Conservation (phyloP, 2,329 filamentous ascomycete genomes). For the Xylaria sp. region DNA sequence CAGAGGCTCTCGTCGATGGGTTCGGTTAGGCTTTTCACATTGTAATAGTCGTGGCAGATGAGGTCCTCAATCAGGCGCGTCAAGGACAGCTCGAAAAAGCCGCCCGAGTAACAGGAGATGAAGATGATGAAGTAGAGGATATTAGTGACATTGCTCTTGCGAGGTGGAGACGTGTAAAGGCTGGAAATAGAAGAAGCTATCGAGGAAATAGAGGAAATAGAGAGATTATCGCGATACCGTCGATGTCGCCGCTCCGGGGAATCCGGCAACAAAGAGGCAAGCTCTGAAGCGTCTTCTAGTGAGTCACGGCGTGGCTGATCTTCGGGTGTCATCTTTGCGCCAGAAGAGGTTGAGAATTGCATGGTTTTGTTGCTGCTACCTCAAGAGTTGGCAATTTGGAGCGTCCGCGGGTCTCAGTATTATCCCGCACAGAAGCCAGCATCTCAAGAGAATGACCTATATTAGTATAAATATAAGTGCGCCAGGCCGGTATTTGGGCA, state of each 20-base stretch:
- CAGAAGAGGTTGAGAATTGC: not conserved
- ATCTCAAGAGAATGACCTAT: slow-evolving; percentile 7
- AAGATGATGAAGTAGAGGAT: slow-evolving; percentile 44
- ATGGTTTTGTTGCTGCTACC: not conserved
- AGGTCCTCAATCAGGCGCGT: slow-evolving; percentile 47
- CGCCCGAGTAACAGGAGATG: slow-evolving; percentile 38
- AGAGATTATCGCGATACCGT: slow-evolving; percentile 19
- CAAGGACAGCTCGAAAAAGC: slow-evolving; percentile 42
- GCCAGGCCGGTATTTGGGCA: not conserved
- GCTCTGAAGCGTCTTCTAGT: slow-evolving; percentile 20
- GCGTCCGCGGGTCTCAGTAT: not conserved
- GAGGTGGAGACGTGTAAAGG: slow-evolving; percentile 35
- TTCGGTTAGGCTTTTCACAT: slow-evolving; percentile 13
- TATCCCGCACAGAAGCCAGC: slow-evolving; percentile 3
- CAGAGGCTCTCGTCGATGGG: slow-evolving; percentile 46
- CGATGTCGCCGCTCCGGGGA: slow-evolving; percentile 30
- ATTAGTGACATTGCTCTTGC: slow-evolving; percentile 36
- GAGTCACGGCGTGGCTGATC: slow-evolving; percentile 10
- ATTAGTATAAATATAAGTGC: not conserved
- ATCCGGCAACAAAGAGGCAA: slow-evolving; percentile 12
- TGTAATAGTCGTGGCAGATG: slow-evolving; percentile 46
- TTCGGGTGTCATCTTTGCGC: slow-evolving; percentile 7
- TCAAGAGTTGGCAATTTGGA: not conserved
- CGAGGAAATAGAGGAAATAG: slow-evolving; percentile 36
- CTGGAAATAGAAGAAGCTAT: slow-evolving; percentile 28